Percentiles rank a stretch among this genome's conserved stretches.
phyloP scores from a whole-genome alignment of 106 monocot species.

The Vanilla planifolia region DNA sequence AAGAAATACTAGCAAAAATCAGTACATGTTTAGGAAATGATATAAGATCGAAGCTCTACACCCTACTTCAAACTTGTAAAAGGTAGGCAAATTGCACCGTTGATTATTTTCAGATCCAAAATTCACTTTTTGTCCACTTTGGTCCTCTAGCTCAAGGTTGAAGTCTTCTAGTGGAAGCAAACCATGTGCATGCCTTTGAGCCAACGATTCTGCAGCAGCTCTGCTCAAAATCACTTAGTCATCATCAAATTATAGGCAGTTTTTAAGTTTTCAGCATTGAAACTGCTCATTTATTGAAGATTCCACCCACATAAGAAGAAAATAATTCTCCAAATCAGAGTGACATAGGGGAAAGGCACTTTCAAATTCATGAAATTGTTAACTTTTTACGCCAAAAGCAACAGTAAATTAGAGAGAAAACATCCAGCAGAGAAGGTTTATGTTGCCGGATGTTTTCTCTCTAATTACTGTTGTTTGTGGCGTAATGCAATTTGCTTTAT shows the following conservation, averaged over 20 bases:
- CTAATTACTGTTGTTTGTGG: too few relatives aligned
- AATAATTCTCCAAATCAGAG: too few relatives aligned
- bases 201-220: constrained; percentile 61
- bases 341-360: too few relatives aligned
- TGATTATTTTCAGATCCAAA: constrained; percentile 74
- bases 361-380: too few relatives aligned
- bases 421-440: too few relatives aligned
- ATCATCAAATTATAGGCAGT: background rate
- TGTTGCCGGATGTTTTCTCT: too few relatives aligned
- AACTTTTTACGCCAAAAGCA: too few relatives aligned
- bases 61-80: background rate
- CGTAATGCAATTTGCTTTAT: too few relatives aligned
- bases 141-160: constrained; percentile 90
- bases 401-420: too few relatives aligned
- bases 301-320: too few relatives aligned
- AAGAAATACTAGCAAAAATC: background rate
- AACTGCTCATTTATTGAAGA: too few relatives aligned
- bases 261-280: background rate
- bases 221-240: constrained; percentile 19
- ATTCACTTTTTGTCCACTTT: constrained; percentile 73
- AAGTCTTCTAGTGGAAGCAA: constrained; percentile 75
- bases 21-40: background rate
- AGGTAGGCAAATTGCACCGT: constrained; percentile 24
- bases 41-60: background rate
- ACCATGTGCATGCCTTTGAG: constrained; percentile 66